Evolutionary conservation across 2,329 filamentous ascomycete species (phyloP), one percentile per base, ranked within the genome.

Genomic region (Leptographium galeiforme): DNA sequence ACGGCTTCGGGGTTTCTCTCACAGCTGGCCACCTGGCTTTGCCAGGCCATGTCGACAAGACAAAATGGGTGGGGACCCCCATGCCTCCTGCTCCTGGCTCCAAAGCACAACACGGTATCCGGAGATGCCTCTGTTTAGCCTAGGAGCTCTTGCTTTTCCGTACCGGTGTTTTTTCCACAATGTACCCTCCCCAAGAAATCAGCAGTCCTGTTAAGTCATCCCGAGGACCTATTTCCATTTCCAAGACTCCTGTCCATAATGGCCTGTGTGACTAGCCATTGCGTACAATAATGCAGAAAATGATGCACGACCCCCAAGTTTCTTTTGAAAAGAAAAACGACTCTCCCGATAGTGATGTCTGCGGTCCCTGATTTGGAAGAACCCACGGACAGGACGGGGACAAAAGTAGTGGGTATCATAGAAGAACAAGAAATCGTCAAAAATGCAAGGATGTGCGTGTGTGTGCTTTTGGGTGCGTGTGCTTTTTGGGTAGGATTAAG

Each of bases 341-440:
- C 34, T n/a, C 45, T 19, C 18, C 14, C 33, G 19, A 38, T 11
- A 43, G 36, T 41, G 33, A 30, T 38, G 41, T 30, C 49, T 44
- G 49, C 33, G 16, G 32, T 30, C 41, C 18, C 41, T 10, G 19
- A 1, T 13, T 52, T n/a, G 16, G 11, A 30, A 12, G 19, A 47
- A 30, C 19, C 32, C 12, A 13, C 10, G 30, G 11, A 36, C 30
- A 18, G 12, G 18, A 45, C 8, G 40, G 19, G 30, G 14, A 33
- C 2, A 30, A 48, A 19, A 16, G 6, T 18, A 36, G 51, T 16
- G 46, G 52, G 52, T 53, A 53, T 53, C 52, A 53, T 33, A 25
- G 33, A 45, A 51, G 48, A 45, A 19, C 34, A 50, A 8, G 30
- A 51, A 54, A 41, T 18, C 30, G 33, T 16, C 19, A 30, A 32